These are phyloP conservation scores for Talaromyces thailandensis DNA, from an alignment of 495 filamentous ascomycete genomes.

Conservation along the genomic window DNA sequence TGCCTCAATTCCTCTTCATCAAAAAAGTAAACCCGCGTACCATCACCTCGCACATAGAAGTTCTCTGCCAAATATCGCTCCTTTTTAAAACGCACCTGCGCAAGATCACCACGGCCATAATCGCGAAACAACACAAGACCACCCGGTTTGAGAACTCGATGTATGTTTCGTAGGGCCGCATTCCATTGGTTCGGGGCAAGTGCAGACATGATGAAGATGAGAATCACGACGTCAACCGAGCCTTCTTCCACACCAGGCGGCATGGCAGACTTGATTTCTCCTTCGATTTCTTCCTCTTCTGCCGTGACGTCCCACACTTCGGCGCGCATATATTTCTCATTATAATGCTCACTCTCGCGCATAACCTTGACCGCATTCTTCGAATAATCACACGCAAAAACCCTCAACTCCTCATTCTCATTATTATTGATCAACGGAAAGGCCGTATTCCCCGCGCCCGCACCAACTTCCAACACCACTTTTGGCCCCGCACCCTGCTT, in stretches of 20 bases:
- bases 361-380: conserved; percentile 87
- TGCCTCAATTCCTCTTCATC: conserved; percentile 69
- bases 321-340: conserved; percentile 60
- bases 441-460: conserved; percentile 91
- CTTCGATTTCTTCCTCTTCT: conserved; percentile 25
- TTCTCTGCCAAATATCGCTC: conserved; percentile 88
- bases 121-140: conserved; percentile 88
- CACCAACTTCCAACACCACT: conserved; percentile 80
- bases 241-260: conserved; percentile 68
- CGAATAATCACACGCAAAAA: conserved; percentile 92
- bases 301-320: conserved; percentile 86
- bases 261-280: conserved; percentile 24
- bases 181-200: conserved; percentile 78
- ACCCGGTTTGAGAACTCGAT: conserved; percentile 74
- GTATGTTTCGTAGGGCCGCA: conserved; percentile 71
- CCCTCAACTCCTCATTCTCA: conserved; percentile 63
- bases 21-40: conserved; percentile 96
- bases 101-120: conserved; percentile 90
- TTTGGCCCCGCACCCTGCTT: conserved; percentile 48
- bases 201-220: conserved; percentile 97
- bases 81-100: conserved; percentile 95
- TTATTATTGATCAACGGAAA: conserved; percentile 81
- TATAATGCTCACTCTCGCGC: conserved; percentile 56
- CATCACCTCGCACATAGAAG: conserved; percentile 92
- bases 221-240: conserved; percentile 78